Conservation (phyloP, 2,329 filamentous ascomycete genomes). For the Monilinia aucupariae region DNA sequence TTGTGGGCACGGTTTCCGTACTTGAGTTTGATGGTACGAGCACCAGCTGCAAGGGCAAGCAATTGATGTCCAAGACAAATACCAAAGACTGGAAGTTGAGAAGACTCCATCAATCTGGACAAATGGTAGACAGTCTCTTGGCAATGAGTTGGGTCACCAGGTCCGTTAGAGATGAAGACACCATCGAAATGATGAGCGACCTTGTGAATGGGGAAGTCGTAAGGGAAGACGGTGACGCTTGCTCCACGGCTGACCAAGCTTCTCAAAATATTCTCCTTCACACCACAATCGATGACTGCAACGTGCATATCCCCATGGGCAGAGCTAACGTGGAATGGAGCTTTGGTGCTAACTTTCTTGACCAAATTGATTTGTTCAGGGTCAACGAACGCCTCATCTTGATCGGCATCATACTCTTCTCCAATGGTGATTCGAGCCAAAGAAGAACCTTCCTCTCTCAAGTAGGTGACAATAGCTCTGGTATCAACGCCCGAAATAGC, state of each 20-base stretch:
- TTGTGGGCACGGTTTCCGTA: conserved; percentile 99
- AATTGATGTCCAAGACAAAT: conserved; percentile 98
- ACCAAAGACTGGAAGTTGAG: conserved; percentile 89
- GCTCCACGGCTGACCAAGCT: conserved; percentile 88
- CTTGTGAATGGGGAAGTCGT: conserved; percentile 97
- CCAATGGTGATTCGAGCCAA: conserved; percentile 91
- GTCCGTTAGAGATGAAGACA: conserved; percentile 98
- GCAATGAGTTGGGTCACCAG: conserved; percentile 96
- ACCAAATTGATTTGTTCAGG: conserved; percentile 96
- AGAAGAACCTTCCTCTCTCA: conserved; percentile 95
- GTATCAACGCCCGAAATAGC: conserved; percentile 97
- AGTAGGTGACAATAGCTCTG: conserved; percentile 88
- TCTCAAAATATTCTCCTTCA: conserved; percentile 99
- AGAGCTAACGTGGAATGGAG: conserved; percentile 90
- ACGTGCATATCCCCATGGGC: conserved; percentile 80
- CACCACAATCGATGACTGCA: conserved; percentile 93
- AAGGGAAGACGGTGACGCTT: conserved; percentile 90
- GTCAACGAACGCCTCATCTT: conserved; percentile 94
- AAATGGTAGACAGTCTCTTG: conserved; percentile 92
- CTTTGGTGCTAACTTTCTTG: conserved; percentile 94
- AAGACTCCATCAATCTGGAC: conserved; percentile 81
- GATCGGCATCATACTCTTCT: conserved; percentile 96
- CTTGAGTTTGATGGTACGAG: conserved; percentile 93
- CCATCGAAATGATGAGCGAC: conserved; percentile 96
- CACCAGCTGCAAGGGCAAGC: conserved; percentile 81